Base-by-base conservation (phyloP, 345 rosid species). In the Erucastrum elatum region DNA sequence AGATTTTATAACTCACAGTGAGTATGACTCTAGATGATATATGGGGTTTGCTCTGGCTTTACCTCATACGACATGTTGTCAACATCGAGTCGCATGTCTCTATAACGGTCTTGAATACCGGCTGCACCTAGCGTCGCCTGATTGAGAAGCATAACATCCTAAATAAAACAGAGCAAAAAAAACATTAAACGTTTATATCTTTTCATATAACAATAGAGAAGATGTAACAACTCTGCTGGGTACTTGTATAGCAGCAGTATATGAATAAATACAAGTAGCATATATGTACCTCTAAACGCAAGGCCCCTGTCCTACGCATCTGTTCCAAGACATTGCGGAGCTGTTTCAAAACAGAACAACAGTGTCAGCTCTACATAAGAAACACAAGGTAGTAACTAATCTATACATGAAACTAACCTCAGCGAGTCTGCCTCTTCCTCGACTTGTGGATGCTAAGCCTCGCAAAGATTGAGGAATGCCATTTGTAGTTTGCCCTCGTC, bases 21-120 rank as follows among this genome's bases (percentile, higher is more conserved):
- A 56, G 39, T 21, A 60, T 12, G 9, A 39, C 46, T 9, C 46
- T 39, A 39, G 4, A 29, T 29, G 31, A 29, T 29, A 2, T 29
- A 29, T 29, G 4, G 4, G 4, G 31, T 29, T 29, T 29, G 31
- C 31, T 29, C 31, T 29, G 31, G 31, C 31, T 29, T 74, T 86
- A 94, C 98, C 97, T 92, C 98, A 66, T 94, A 94, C 26, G 98
- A 79, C 98, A 94, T 94, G 84, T 90, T 94, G 84, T 94, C 98
- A 69, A 94, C 97, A 75, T 92, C 97, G 15, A 94, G 97, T 49
- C 97, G 90, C 98, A 94, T 92, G 75, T 92, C 97, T 81, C 98
- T 85, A 67, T 94, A 90, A 69, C 88, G 89, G 80, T 94, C 98
- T 58, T 88, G 89, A 37, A 85, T 70, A 78, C 87, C 92, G 56